A percentile compares a stretch with the other conserved stretches of the same genome.
Evolutionary conservation across 345 rosid genomes (phyloP).

Genomic region (Isatis tinctoria): DNA sequence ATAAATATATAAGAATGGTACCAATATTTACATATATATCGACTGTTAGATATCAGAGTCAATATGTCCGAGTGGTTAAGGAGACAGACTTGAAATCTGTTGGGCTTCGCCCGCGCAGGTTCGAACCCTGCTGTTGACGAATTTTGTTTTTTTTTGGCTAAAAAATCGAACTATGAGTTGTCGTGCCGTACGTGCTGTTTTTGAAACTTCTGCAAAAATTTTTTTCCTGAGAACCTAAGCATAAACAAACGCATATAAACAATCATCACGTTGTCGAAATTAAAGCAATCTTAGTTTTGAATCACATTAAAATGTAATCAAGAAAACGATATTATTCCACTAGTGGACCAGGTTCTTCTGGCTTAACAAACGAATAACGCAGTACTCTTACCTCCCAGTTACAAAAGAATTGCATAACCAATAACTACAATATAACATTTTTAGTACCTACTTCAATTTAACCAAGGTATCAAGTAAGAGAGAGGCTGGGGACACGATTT

Average conservation of each 20-base stretch:
- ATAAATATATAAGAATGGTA: too few species aligned
- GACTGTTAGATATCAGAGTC: background rate
- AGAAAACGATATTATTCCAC: constrained; percentile 6
- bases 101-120: constrained; percentile 85
- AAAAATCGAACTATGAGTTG: background rate
- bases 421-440: constrained; percentile 19
- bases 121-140: constrained; percentile 90
- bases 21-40: background rate
- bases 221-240: background rate
- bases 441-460: background rate
- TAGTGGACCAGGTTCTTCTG: background rate
- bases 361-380: background rate
- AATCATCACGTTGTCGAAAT: background rate
- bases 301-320: constrained; percentile 10
- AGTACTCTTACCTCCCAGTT: constrained; percentile 12
- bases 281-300: background rate
- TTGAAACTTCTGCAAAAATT: background rate
- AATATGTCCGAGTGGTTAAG: constrained; percentile 99
- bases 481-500: background rate
- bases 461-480: background rate
- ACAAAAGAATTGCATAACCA: constrained; percentile 32
- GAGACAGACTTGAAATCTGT: constrained; percentile 96
- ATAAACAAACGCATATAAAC: background rate
- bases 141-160: background rate
- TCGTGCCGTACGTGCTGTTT: too few species aligned